Percentiles rank a stretch among this genome's conserved stretches.
phyloP scores from a whole-genome alignment of 306 rosid genomes.

The Corylus heterophylla region DNA sequence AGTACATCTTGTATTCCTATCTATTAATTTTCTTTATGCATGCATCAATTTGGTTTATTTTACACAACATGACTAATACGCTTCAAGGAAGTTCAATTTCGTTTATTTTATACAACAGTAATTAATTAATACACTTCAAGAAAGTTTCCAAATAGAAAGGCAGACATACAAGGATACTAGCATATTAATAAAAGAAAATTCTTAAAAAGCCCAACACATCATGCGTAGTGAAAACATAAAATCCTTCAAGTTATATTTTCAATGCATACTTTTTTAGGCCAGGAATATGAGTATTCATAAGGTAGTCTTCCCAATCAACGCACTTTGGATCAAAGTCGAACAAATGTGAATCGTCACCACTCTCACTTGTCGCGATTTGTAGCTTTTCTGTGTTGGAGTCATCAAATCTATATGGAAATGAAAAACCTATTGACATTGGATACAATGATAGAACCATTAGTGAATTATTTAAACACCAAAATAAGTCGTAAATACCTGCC shows the following conservation, averaged over 20 bases:
- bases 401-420: slow-evolving; percentile 35
- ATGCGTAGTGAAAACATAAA: not conserved
- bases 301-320: slow-evolving; percentile 48
- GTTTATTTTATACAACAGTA: too few relatives aligned
- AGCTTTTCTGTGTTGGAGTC: slow-evolving; percentile 42
- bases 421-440: too few relatives aligned
- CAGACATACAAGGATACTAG: not conserved
- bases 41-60: too few relatives aligned
- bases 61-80: too few relatives aligned
- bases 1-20: too few relatives aligned
- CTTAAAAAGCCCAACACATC: not conserved
- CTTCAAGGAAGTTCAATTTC: too few relatives aligned
- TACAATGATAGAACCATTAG: not conserved
- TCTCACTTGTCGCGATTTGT: not conserved
- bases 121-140: not conserved
- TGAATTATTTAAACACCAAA: not conserved
- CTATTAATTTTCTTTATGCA: too few relatives aligned
- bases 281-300: slow-evolving; percentile 44
- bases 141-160: not conserved
- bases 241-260: not conserved
- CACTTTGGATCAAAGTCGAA: slow-evolving; percentile 37
- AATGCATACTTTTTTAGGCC: slow-evolving; percentile 37
- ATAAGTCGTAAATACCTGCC: slow-evolving; percentile 31
- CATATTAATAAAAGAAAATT: not conserved
- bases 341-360: not conserved